These are phyloP conservation scores for Fusarium sp. DNA, from an alignment of 2,329 filamentous ascomycete species.

Conservation along the genomic window DNA sequence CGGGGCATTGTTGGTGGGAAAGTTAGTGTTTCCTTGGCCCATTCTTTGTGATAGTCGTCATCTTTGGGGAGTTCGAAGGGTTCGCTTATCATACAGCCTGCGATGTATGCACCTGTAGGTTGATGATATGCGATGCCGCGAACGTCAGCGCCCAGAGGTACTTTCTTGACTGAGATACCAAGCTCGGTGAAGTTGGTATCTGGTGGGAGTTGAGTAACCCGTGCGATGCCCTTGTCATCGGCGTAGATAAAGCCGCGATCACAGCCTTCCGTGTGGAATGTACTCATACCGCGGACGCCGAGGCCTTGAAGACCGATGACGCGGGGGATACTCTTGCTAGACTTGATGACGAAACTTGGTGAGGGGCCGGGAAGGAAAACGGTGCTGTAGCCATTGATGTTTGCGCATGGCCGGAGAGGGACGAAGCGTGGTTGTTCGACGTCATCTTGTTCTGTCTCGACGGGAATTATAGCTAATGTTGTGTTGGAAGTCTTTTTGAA, in stretches of 20 bases:
- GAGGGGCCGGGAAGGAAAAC: constrained; percentile 85
- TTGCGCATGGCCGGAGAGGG: constrained; percentile 66
- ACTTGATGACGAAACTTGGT: constrained; percentile 84
- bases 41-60: constrained; percentile 84
- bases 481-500: constrained; percentile 82
- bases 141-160: constrained; percentile 75
- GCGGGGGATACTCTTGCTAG: constrained; percentile 78
- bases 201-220: constrained; percentile 76
- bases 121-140: constrained; percentile 80
- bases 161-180: constrained; percentile 78
- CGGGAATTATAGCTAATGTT: constrained; percentile 67
- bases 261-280: constrained; percentile 80
- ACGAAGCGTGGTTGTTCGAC: constrained; percentile 58
- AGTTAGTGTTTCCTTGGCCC: constrained; percentile 74
- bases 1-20: constrained; percentile 76
- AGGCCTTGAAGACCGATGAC: constrained; percentile 77
- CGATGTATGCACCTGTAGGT: constrained; percentile 77
- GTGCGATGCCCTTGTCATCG: constrained; percentile 75
- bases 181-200: constrained; percentile 77
- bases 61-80: constrained; percentile 88
- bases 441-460: constrained; percentile 62
- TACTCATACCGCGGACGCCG: constrained; percentile 75
- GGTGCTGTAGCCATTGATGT: constrained; percentile 80
- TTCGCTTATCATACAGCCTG: constrained; percentile 73
- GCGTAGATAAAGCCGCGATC: constrained; percentile 86